Conservation (phyloP, 192 early-diverging fungal species). For the Endogone sp. region DNA sequence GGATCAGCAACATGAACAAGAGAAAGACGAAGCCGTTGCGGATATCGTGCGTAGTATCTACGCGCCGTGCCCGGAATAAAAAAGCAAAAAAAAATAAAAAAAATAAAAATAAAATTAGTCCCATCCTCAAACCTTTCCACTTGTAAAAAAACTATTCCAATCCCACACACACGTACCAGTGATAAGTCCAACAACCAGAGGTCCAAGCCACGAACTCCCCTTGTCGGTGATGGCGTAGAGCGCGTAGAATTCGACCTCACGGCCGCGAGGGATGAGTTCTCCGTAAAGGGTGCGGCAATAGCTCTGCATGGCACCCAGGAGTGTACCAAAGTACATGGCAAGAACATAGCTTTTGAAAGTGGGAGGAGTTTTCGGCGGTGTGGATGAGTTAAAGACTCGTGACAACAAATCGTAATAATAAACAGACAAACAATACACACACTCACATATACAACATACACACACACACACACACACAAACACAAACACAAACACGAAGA, state of each 20-base stretch:
- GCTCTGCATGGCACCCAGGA: conserved; percentile 39
- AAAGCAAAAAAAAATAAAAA: background rate
- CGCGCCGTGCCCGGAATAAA: no score
- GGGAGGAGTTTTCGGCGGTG: background rate
- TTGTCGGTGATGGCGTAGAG: conserved; percentile 50
- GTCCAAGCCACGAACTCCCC: background rate
- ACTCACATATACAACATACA: no score
- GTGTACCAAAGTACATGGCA: conserved; percentile 33
- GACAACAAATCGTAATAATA: no score
- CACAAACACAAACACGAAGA: no score
- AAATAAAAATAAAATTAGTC: background rate
- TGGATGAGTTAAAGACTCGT: background rate
- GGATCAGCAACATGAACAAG: background rate
- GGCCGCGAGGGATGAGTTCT: conserved; percentile 55
- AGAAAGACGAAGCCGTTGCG: background rate
- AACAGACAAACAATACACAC: no score
- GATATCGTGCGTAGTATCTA: background rate
- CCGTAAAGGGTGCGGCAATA: conserved; percentile 15
- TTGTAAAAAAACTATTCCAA: no score
- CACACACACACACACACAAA: no score
- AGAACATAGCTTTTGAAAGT: conserved; percentile 29
- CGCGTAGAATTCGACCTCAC: conserved; percentile 62
- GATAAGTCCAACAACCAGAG: background rate
- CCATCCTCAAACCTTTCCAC: no score
- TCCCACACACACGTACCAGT: background rate